These are phyloP conservation scores for Eucalyptus tenuipes DNA, from an alignment of 345 rosid species.

Conservation along the genomic window DNA sequence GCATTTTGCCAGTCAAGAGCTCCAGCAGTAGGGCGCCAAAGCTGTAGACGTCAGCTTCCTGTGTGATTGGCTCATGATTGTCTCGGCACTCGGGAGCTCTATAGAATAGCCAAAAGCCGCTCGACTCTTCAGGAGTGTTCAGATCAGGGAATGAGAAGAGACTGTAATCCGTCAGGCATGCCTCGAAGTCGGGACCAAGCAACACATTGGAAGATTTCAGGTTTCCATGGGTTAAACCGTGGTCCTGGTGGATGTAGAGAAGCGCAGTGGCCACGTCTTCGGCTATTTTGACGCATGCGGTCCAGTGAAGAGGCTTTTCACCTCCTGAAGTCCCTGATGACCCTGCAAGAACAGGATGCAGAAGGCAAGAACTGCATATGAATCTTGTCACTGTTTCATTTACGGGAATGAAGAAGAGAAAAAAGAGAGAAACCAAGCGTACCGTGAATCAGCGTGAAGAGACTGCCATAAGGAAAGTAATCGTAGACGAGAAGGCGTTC, in stretches of 20 bases:
- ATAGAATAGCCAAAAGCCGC: constrained; percentile 54
- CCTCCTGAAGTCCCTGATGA: constrained; percentile 56
- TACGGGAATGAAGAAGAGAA: neutral
- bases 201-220: constrained; percentile 76
- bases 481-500: constrained; percentile 81
- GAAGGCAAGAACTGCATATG: neutral
- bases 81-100: constrained; percentile 73
- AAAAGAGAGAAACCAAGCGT: neutral
- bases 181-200: constrained; percentile 80
- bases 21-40: constrained; percentile 81
- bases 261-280: constrained; percentile 81
- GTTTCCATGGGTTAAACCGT: constrained; percentile 74
- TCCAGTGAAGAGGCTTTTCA: constrained; percentile 97
- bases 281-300: constrained; percentile 87
- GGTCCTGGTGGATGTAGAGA: constrained; percentile 79
- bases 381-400: neutral
- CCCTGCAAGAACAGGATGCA: neutral
- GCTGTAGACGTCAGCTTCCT: constrained; percentile 84
- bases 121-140: constrained; percentile 49
- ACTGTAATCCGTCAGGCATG: constrained; percentile 82
- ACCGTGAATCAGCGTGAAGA: constrained; percentile 85
- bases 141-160: constrained; percentile 55
- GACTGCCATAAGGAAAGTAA: constrained; percentile 93
- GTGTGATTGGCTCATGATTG: constrained; percentile 44
- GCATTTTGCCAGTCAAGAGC: constrained; percentile 86